Evolutionary conservation across 495 filamentous ascomycete genomes (phyloP).

Genomic region (Sabuloglossum arenarium): DNA sequence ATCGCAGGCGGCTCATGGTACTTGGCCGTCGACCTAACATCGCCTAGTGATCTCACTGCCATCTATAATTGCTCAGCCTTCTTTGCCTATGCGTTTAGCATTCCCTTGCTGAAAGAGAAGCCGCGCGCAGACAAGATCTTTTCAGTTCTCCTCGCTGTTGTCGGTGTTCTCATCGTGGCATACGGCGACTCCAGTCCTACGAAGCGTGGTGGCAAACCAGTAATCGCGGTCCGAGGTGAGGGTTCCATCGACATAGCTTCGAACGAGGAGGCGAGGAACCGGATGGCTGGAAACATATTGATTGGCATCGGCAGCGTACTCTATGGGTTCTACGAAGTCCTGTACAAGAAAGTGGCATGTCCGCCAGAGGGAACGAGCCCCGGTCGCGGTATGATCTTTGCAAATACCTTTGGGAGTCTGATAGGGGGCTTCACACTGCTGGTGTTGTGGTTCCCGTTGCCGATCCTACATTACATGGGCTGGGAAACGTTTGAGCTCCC

Average conservation of each 20-base stretch:
- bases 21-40: slow-evolving; percentile 79
- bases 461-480: slow-evolving; percentile 55
- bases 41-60: slow-evolving; percentile 76
- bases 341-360: slow-evolving; percentile 84
- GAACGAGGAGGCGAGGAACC: slow-evolving; percentile 24
- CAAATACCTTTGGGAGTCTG: slow-evolving; percentile 71
- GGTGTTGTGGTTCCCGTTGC: slow-evolving; percentile 83
- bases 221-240: no score
- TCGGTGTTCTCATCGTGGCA: slow-evolving; percentile 76
- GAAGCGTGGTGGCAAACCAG: slow-evolving; percentile 30
- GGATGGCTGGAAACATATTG: slow-evolving; percentile 67
- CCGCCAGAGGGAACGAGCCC: slow-evolving; percentile 74
- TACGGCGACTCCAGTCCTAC: slow-evolving; percentile 47
- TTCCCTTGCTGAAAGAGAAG: slow-evolving; percentile 71
- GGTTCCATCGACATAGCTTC: slow-evolving; percentile 21
- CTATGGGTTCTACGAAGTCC: slow-evolving; percentile 90
- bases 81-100: slow-evolving; percentile 90
- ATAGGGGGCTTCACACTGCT: slow-evolving; percentile 68
- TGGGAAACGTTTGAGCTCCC: slow-evolving; percentile 71
- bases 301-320: slow-evolving; percentile 86
- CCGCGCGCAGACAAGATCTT: slow-evolving; percentile 59
- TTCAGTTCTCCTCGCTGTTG: slow-evolving; percentile 65
- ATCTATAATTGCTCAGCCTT: slow-evolving; percentile 99
- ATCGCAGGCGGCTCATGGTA: slow-evolving; percentile 92
- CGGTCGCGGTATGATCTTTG: slow-evolving; percentile 71